Conservation (phyloP, 2,329 filamentous ascomycete genomes). For the Elsinoe necatrix region DNA sequence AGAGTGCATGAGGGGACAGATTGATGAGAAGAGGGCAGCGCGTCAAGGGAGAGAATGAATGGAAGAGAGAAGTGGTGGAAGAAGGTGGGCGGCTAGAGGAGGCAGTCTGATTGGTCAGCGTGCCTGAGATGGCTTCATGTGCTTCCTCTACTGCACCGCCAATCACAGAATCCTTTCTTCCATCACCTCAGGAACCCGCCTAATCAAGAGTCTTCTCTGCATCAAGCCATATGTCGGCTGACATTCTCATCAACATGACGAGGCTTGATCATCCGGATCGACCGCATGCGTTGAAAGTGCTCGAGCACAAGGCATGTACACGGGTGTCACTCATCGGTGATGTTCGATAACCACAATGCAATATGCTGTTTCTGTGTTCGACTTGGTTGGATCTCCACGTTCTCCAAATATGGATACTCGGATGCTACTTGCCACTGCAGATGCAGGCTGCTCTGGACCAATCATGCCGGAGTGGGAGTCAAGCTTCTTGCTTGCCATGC, state of each 20-base stretch:
- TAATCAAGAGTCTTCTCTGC: constrained; percentile 11
- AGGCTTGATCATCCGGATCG: constrained; percentile 12
- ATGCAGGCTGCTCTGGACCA: background rate
- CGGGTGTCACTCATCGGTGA: constrained; percentile 7
- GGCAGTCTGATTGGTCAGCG: background rate
- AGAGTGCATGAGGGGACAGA: constrained; percentile 14
- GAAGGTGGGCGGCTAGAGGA: constrained; percentile 13
- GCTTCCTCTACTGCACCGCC: constrained; percentile 4
- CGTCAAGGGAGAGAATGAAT: constrained; percentile 8
- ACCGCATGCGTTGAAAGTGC: background rate
- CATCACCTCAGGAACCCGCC: constrained; percentile 12
- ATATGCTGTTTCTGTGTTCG: constrained; percentile 1
- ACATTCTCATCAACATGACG: constrained; percentile 4
- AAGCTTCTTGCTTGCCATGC: background rate
- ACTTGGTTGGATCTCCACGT: background rate
- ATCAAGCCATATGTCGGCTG: constrained; percentile 5
- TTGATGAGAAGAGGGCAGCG: constrained; percentile 5
- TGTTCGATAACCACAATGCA: background rate
- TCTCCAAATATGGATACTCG: background rate
- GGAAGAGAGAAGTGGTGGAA: constrained; percentile 12
- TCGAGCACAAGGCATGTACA: constrained; percentile 8
- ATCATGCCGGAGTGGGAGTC: background rate
- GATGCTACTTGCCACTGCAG: background rate
- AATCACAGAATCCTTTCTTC: constrained; percentile 6
- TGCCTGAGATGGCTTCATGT: constrained; percentile 4